Evolutionary conservation across 106 monocot genomes (phyloP), one percentile per base, ranked within the genome.

Genomic region (Phalaenopsis equestris): DNA sequence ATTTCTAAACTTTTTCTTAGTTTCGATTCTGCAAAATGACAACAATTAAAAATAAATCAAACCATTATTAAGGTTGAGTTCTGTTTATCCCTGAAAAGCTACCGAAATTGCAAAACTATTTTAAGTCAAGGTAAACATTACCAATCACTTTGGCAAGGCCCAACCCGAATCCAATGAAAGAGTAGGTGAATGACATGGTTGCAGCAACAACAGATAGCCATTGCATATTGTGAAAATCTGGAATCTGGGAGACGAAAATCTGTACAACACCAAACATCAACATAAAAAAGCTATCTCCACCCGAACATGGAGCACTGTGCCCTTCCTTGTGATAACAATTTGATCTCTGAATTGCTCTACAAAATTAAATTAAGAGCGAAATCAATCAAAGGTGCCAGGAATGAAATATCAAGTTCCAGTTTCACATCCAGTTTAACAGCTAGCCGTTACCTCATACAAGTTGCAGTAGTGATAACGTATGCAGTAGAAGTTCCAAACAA

Each of bases 101-200:
- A 11, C 6, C 0, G 11, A 8, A 48, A 48, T 1, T 48, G 7
- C 2, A 11, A 48, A 48, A 7, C 11, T 48, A 48, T 48, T 48
- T 48, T 9, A 65, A 24, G 64, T 23, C 1, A 65, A 21, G 64
- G 64, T 23, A 24, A 65, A 65, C 64, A 3, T 8, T 85, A 96
- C 96, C 91, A 41, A 93, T 93, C 9, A 90, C 87, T 89, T 96
- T 94, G 80, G 94, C 88, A 39, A 94, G 23, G 38, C 93, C 96
- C 37, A 96, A 92, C 5, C 72, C 86, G 39, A 90, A 83, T 19
- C 93, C 96, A 39, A 96, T 87, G 47, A 79, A 84, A n/a, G 96
- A 89, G 75, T 96, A 96, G 75, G 81, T 81, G 80, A 92, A 96
- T 39, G 96, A 96, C 96, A 96, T 96, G 75, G 75, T 56, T 6